Percentiles rank a stretch among this genome's conserved stretches.
Evolutionary conservation across 2,329 filamentous ascomycete genomes (phyloP).

Genomic region (Aspergillus sp.): DNA sequence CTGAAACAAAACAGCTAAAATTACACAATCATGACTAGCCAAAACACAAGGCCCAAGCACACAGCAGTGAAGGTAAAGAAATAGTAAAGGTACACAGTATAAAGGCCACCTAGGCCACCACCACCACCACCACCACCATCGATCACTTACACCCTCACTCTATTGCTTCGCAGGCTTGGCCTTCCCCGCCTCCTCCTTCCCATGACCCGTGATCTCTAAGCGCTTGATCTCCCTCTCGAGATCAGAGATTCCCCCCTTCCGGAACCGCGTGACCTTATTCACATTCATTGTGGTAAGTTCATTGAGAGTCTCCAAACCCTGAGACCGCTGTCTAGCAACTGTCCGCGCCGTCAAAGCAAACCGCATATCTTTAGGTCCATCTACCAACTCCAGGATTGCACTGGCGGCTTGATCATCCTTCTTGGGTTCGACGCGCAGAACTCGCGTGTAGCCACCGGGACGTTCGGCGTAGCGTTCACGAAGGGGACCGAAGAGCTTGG

Average conservation of each 20-base stretch:
- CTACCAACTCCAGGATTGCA: constrained; percentile 91
- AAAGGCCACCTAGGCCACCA: background rate
- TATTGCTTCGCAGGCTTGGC: constrained; percentile 22
- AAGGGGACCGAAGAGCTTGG: constrained; percentile 85
- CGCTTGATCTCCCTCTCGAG: constrained; percentile 63
- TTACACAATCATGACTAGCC: constrained; percentile 18
- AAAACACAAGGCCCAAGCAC: constrained; percentile 1
- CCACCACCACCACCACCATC: background rate
- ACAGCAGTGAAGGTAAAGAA: background rate
- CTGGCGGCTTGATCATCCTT: constrained; percentile 85
- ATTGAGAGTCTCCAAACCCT: constrained; percentile 61
- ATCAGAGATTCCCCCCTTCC: constrained; percentile 64
- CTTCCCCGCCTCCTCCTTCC: constrained; percentile 26
- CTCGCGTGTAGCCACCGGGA: constrained; percentile 91
- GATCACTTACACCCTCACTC: background rate
- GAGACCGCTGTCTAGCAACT: constrained; percentile 62
- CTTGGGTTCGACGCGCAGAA: constrained; percentile 86
- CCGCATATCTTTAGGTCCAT: constrained; percentile 89
- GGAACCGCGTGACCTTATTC: constrained; percentile 77
- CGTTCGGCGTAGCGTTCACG: constrained; percentile 74
- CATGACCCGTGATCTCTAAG: constrained; percentile 56
- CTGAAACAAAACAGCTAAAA: constrained; percentile 17
- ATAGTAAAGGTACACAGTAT: background rate
- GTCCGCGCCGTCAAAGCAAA: constrained; percentile 91
- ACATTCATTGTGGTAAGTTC: constrained; percentile 77